Base-by-base conservation (phyloP, 352 stramenopile species). In the Vaucheria bursata region DNA sequence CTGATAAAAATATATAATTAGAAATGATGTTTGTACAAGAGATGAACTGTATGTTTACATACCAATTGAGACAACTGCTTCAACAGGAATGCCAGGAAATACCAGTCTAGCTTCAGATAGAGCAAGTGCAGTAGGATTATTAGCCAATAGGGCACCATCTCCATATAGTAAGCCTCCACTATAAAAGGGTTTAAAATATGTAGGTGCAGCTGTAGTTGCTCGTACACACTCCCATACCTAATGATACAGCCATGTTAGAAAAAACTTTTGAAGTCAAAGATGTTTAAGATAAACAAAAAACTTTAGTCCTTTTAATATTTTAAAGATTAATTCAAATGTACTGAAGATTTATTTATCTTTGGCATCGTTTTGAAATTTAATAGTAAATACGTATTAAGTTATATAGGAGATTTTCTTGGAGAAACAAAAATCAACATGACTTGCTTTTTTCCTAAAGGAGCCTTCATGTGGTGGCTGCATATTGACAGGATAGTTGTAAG, bases 131-230 rank as follows among this genome's bases (percentile, higher is more conserved):
- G 74, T 84, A 5, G 84, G 84, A 65, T 87, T 87, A 73, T 87
- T 87, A 31, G 84, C 84, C 32, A 86, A 38, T 35, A 87, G 67
- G 0, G 76, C 84, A 25, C 84, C 84, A 72, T 87, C 84, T 5
- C 52, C 53, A 53, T 81, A 86, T 32, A 86, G 71, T 79, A 77
- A 71, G n/a, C 36, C 64, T 0, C 83, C 83, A 25, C 74, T 69
- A 2, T 74, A 45, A 5, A 86, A 66, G 1, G 84, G 84, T 8
- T 53, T 71, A 78, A 88, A 87, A 78, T 80, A 87, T n/a, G 82
- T 87, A 18, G 84, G 84, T 31, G 84, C 84, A 1, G 82, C 85
- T 29, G 84, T 86, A 2, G 84, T 87, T 6, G 84, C 84, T 18
- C 84, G 33, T 0, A 87, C 73, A 40, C 81, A 84, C 50, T 86